Conservation (phyloP, 306 rosid genomes). For the Fragaria nilgerrensis region DNA sequence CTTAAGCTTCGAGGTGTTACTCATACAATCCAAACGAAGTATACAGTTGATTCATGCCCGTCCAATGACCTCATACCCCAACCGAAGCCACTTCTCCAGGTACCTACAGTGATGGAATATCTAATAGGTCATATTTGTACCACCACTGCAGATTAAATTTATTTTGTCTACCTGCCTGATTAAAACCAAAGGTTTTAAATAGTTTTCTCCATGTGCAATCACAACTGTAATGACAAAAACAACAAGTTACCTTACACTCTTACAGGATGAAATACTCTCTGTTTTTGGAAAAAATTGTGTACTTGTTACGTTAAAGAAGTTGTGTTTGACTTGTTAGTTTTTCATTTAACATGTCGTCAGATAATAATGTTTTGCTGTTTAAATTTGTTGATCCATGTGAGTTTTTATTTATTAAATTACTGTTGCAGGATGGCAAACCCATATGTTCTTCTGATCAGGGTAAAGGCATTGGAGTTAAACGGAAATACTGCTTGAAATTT, state of each 20-base stretch:
- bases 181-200: not conserved
- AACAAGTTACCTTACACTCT: not conserved
- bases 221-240: not conserved
- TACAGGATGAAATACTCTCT: not conserved
- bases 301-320: not conserved
- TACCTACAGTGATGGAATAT: conserved; percentile 1
- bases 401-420: not conserved
- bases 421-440: conserved; percentile 30
- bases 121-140: conserved; percentile 13
- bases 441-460: conserved; percentile 22
- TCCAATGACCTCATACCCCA: conserved; percentile 6
- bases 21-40: conserved; percentile 34
- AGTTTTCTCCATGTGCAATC: not conserved
- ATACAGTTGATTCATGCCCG: conserved; percentile 2
- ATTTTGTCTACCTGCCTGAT: not conserved
- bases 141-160: not conserved
- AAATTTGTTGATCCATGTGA: not conserved
- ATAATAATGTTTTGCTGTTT: not conserved
- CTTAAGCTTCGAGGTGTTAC: conserved; percentile 45
- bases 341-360: not conserved
- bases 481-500: conserved; percentile 13
- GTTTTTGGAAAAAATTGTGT: not conserved
- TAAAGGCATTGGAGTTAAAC: conserved; percentile 14
- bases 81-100: conserved; percentile 29
- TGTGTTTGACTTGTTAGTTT: not conserved